Percentiles rank a stretch among this genome's conserved stretches.
These are phyloP conservation scores for Hevea brasiliensis DNA, from an alignment of 345 rosid genomes.

Conservation along the genomic window DNA sequence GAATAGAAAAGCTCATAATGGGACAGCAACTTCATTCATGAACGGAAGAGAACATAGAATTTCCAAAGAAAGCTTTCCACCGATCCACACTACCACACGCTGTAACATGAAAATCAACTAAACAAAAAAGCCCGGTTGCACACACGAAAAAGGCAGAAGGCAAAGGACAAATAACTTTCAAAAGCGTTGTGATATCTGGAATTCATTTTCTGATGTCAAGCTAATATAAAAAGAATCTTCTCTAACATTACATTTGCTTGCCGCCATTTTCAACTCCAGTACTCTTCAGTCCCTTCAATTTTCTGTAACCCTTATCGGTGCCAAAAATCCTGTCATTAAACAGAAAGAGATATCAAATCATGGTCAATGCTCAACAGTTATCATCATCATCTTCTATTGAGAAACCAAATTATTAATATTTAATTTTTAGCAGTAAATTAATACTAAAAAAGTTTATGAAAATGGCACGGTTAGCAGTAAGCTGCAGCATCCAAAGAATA, in stretches of 20 bases:
- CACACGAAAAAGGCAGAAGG: slow-evolving; percentile 18
- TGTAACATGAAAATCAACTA: slow-evolving; percentile 25
- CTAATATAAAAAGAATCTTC: slow-evolving; percentile 26
- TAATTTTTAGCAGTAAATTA: no score
- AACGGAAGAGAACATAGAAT: slow-evolving; percentile 16
- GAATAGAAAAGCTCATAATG: slow-evolving; percentile 2
- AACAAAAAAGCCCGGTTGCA: slow-evolving; percentile 30
- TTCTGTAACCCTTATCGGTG: slow-evolving; percentile 90
- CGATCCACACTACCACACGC: slow-evolving; percentile 27
- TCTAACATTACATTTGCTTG: slow-evolving; percentile 27
- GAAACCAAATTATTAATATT: no score
- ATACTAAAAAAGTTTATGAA: no score
- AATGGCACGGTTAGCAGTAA: no score
- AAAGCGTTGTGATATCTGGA: slow-evolving; percentile 14
- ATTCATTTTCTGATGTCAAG: slow-evolving; percentile 26
- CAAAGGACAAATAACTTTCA: slow-evolving; percentile 22
- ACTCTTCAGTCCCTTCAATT: slow-evolving; percentile 67
- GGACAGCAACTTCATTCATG: slow-evolving; percentile 32
- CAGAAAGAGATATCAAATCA: not conserved
- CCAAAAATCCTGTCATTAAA: slow-evolving; percentile 75
- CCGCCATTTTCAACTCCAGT: slow-evolving; percentile 32
- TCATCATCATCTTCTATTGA: not conserved
- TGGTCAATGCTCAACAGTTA: not conserved
- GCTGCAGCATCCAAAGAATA: no score
- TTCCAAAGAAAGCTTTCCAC: slow-evolving; percentile 24